Percentiles rank a stretch among this genome's conserved stretches.
Evolutionary conservation across 1,139 yeast species (phyloP).

Genomic region (Neolecta irregularis): DNA sequence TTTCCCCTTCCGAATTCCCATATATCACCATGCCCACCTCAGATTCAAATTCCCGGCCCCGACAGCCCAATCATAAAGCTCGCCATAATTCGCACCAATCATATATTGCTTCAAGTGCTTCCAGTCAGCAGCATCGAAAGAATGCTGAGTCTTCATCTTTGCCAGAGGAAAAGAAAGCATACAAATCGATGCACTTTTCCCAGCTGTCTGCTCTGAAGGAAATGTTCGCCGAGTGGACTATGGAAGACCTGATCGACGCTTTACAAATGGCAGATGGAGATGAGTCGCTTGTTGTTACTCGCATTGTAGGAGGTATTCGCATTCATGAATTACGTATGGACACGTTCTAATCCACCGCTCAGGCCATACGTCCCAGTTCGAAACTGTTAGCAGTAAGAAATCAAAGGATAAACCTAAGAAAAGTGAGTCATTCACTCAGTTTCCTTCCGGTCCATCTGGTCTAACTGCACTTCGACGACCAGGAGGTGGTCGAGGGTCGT

Average conservation of each 20-base stretch:
- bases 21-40: too few species aligned
- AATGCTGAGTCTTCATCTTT: too few species aligned
- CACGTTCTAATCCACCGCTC: background rate
- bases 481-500: background rate
- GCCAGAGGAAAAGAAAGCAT: too few species aligned
- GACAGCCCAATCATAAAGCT: too few species aligned
- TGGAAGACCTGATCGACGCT: conserved; percentile 64
- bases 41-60: too few species aligned
- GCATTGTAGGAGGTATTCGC: conserved; percentile 57
- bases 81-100: too few species aligned
- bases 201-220: conserved; percentile 54
- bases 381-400: background rate
- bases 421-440: background rate
- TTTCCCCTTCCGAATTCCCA: too few species aligned
- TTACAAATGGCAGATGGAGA: conserved; percentile 60
- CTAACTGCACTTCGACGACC: background rate
- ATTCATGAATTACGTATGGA: background rate
- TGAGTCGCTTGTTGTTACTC: conserved; percentile 65
- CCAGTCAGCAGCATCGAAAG: too few species aligned
- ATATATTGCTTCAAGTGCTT: too few species aligned
- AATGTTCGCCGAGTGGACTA: conserved; percentile 89
- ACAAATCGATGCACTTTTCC: too few species aligned
- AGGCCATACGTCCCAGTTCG: conserved; percentile 1
- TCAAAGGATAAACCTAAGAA: background rate
- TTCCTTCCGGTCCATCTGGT: too few species aligned